These are phyloP conservation scores for Lepiota subincarnata DNA, from an alignment of 768 basidiomycete genomes.

Conservation along the genomic window DNA sequence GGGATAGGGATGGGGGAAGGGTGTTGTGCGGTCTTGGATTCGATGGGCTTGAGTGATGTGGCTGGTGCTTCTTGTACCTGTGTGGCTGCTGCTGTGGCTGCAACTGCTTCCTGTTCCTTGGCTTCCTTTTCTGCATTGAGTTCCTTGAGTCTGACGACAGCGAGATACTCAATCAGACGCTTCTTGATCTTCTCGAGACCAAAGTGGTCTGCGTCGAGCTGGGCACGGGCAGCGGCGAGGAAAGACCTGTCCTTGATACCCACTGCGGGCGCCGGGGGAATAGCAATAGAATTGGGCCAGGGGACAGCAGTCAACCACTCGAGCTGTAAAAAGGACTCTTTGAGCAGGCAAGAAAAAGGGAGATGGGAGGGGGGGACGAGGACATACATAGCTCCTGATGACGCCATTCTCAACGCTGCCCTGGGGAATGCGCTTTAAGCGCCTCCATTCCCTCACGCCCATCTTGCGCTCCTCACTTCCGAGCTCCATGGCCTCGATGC, in stretches of 20 bases:
- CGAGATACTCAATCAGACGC: slow-evolving; percentile 86
- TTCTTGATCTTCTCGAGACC: slow-evolving; percentile 93
- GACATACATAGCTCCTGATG: slow-evolving; percentile 72
- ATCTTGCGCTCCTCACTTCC: slow-evolving; percentile 81
- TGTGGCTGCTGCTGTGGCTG: slow-evolving; percentile 18
- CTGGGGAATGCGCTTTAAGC: slow-evolving; percentile 83
- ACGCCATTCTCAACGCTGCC: slow-evolving; percentile 92
- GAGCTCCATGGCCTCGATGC: slow-evolving; percentile 68
- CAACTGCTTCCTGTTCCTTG: slow-evolving; percentile 17
- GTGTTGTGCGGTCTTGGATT: slow-evolving; percentile 17
- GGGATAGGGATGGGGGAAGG: slow-evolving; percentile 50
- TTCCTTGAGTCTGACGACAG: slow-evolving; percentile 67
- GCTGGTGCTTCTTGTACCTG: slow-evolving; percentile 15
- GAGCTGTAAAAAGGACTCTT: slow-evolving; percentile 40
- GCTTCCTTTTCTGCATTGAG: slow-evolving; percentile 37
- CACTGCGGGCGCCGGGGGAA: slow-evolving; percentile 14
- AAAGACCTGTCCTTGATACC: slow-evolving; percentile 51
- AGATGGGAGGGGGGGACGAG: slow-evolving; percentile 3
- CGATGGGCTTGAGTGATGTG: slow-evolving; percentile 15
- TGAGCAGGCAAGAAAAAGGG: slow-evolving; percentile 2
- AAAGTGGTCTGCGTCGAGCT: slow-evolving; percentile 88
- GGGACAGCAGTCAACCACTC: slow-evolving; percentile 88
- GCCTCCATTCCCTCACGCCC: slow-evolving; percentile 76
- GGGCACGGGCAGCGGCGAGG: slow-evolving; percentile 64
- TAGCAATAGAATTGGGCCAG: slow-evolving; percentile 58